Evolutionary conservation across 1,139 yeast species (phyloP).

Genomic region (Torulaspora pretoriensis): DNA sequence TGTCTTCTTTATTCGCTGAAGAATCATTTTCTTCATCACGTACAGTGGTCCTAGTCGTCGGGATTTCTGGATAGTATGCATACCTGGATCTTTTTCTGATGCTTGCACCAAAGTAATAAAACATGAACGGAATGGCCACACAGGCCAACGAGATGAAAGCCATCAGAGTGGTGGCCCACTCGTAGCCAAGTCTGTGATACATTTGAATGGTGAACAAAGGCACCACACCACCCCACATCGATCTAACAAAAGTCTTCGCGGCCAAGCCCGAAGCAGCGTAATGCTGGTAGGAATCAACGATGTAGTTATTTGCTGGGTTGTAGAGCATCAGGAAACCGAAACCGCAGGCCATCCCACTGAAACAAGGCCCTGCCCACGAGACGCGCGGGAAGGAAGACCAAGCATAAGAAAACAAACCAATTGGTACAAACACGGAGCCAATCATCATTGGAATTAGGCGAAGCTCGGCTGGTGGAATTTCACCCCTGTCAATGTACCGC

Average conservation of each 20-base stretch:
- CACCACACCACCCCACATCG: constrained; percentile 83
- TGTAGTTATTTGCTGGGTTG: constrained; percentile 65
- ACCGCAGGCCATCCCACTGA: constrained; percentile 57
- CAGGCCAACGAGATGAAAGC: constrained; percentile 62
- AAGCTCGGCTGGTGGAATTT: constrained; percentile 56
- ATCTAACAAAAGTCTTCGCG: constrained; percentile 62
- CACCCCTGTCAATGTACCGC: constrained; percentile 48
- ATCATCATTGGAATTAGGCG: constrained; percentile 62
- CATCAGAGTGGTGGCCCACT: constrained; percentile 78
- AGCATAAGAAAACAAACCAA: constrained; percentile 54
- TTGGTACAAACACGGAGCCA: constrained; percentile 60
- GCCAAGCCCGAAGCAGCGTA: constrained; percentile 69
- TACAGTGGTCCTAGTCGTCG: constrained; percentile 9
- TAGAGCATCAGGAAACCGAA: constrained; percentile 58
- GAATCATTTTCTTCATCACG: constrained; percentile 6
- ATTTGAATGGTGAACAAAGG: constrained; percentile 77
- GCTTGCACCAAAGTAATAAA: constrained; percentile 51
- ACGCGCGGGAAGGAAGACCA: constrained; percentile 58
- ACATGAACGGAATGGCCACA: constrained; percentile 57
- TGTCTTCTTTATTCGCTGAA: background rate
- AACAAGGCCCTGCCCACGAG: constrained; percentile 63
- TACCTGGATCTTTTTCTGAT: constrained; percentile 51
- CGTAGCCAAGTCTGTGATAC: constrained; percentile 68
- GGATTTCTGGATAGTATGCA: constrained; percentile 43
- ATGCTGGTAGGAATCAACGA: constrained; percentile 67